Evolutionary conservation across 441 rosid species (phyloP).

Genomic region (Arabidopsis lyrata): DNA sequence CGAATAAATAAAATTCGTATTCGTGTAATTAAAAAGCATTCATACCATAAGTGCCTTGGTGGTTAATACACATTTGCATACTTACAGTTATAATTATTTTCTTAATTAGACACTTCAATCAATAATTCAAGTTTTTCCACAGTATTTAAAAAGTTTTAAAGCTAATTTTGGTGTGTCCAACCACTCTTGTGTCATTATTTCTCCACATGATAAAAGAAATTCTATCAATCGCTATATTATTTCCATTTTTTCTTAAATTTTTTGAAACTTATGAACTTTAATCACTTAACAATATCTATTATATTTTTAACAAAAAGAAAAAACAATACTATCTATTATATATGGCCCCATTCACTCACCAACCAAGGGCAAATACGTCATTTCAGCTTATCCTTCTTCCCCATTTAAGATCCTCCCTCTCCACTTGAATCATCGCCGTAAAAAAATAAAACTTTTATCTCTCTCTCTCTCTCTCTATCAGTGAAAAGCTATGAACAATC

Average conservation of each 20-base stretch:
- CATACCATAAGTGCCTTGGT: conserved; percentile 4
- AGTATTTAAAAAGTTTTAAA: conserved; percentile 5
- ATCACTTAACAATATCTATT: conserved; percentile 27
- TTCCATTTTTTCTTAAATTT: not conserved
- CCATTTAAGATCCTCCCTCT: conserved; percentile 47
- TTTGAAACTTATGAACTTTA: conserved; percentile 1
- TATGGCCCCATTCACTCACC: conserved; percentile 42
- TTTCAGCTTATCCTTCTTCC: not conserved
- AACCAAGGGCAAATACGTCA: conserved; percentile 55
- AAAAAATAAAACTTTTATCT: conserved; percentile 15
- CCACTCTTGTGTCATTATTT: conserved; percentile 28
- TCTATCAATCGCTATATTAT: conserved; percentile 1
- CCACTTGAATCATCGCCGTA: conserved; percentile 36
- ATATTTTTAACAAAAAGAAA: too few relatives aligned
- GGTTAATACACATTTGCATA: conserved; percentile 7
- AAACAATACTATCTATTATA: conserved; percentile 7
- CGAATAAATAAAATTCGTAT: not conserved
- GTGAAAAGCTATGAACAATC: conserved; percentile 50
- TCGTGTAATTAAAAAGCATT: not conserved
- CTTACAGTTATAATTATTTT: conserved; percentile 7
- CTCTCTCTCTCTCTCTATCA: conserved; percentile 12
- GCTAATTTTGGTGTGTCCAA: conserved; percentile 23
- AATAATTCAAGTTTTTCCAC: not conserved
- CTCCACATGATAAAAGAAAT: not conserved
- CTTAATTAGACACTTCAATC: conserved; percentile 1